Base-by-base conservation (phyloP, 192 early-diverging fungal species). In the Neocallimastix lanati region DNA sequence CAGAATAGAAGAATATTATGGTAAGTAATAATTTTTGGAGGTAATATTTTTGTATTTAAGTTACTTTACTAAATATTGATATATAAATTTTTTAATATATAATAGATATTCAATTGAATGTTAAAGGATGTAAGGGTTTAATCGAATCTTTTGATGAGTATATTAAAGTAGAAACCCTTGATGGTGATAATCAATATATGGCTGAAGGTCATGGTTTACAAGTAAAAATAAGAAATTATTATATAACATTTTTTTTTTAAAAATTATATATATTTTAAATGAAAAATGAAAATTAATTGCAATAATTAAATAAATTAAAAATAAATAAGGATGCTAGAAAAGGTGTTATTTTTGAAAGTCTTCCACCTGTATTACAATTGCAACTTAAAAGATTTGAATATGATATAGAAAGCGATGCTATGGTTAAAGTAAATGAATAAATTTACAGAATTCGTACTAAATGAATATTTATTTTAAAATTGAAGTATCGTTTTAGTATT, bases 311-410 rank as follows among this genome's bases (percentile, higher is more conserved):
- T 81, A 28, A 27, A 50, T 13, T 30, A 28, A 14, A 25, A 79
- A 33, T 27, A 12, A 81, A 33, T 15, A 38, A 85, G 89, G 94
- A 95, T 82, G 96, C 98, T 18, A 93, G 92, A 79, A 98, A 98
- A 85, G 96, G 98, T 29, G 96, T 98, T 35, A 94, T 95, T 12
- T 99, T 99, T 81, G 90, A 93, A 82, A 85, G 86, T 28, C 93
- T 98, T 79, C 98, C 98, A 40, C 96, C 94, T 13, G 95, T 99
- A 27, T 84, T 99, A 50, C 96, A 98, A 82, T 84, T 99, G 78
- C 98, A 98, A 82, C 86, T 99, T 81, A 98, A 98, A 85, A 90
- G 96, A 25, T 99, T 98, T 82, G 98, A 99, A 84, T 99, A 97
- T 84, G 96, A 99, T 82, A 92, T 96, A 80, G 88, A 92, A 85